Conservation (phyloP, 106 monocot genomes). For the Phalaenopsis equestris region DNA sequence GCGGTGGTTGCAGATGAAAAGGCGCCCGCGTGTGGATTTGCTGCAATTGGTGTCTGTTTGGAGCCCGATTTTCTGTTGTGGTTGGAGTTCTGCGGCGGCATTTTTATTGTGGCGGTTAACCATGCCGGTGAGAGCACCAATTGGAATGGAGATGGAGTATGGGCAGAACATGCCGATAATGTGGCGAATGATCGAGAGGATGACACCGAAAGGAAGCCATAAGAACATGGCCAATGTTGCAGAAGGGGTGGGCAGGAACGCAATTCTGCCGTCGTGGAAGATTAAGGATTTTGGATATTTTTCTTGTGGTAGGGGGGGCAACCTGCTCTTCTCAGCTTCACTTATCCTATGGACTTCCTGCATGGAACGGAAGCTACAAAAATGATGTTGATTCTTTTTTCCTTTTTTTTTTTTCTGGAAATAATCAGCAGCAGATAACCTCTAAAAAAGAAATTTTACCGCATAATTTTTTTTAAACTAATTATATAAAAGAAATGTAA, state of each 20-base stretch:
- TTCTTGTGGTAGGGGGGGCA: constrained; percentile 18
- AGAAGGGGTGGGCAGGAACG: constrained; percentile 32
- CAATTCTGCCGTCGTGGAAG: constrained; percentile 54
- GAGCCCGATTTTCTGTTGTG: background rate
- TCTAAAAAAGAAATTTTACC: no score
- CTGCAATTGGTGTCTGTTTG: background rate
- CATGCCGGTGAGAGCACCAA: constrained; percentile 23
- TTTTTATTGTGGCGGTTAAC: background rate
- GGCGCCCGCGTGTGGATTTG: background rate
- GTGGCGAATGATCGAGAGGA: constrained; percentile 20
- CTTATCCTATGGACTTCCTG: constrained; percentile 31
- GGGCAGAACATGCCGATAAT: constrained; percentile 22
- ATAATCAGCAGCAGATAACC: background rate
- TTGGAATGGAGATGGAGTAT: constrained; percentile 16
- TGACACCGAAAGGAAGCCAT: constrained; percentile 40
- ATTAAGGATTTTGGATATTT: constrained; percentile 31
- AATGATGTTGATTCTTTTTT: background rate
- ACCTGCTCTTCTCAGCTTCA: constrained; percentile 30
- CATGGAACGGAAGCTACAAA: background rate
- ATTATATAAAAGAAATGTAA: no score
- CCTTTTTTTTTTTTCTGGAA: background rate
- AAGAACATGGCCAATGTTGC: constrained; percentile 31
- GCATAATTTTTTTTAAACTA: no score
- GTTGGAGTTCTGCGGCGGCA: background rate
- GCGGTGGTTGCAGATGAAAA: constrained; percentile 76